Percentiles rank a stretch among this genome's conserved stretches.
Evolutionary conservation across 2,329 filamentous ascomycete species (phyloP).

Genomic region (Xylaria sp.): DNA sequence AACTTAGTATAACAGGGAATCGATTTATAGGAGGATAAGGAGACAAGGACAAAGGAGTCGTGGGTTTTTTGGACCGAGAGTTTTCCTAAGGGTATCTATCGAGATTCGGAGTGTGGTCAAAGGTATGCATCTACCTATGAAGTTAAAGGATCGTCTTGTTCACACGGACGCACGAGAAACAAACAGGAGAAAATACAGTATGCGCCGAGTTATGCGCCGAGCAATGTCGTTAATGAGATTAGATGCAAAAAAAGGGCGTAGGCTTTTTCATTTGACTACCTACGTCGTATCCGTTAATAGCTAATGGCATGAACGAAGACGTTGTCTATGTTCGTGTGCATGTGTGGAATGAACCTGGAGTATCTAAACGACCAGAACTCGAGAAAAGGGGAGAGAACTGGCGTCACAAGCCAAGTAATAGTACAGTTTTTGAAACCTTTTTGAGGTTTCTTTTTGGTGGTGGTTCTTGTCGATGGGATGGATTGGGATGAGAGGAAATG

Average conservation of each 20-base stretch:
- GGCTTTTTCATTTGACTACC: neutral
- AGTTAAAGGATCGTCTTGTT: neutral
- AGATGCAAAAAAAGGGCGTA: neutral
- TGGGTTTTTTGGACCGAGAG: slow-evolving; percentile 16
- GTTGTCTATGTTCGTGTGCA: neutral
- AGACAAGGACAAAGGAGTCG: neutral
- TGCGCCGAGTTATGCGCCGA: slow-evolving; percentile 2
- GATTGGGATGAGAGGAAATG: neutral
- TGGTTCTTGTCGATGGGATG: neutral
- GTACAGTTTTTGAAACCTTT: neutral
- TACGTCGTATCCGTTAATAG: neutral
- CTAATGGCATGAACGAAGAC: neutral
- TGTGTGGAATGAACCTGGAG: neutral
- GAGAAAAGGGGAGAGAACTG: neutral
- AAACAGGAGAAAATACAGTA: neutral
- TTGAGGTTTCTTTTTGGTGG: neutral
- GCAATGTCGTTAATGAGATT: slow-evolving; percentile 3
- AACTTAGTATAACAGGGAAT: slow-evolving; percentile 2
- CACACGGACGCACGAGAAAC: slow-evolving; percentile 3
- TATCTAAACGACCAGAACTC: neutral
- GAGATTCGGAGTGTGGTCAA: neutral
- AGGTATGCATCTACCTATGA: slow-evolving; percentile 1
- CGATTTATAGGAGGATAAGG: slow-evolving; percentile 4
- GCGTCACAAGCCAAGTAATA: slow-evolving; percentile 7
- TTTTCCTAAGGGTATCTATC: slow-evolving; percentile 15